Evolutionary conservation across 2,329 filamentous ascomycete genomes (phyloP).

Genomic region (Coleophoma eucalyptorum): DNA sequence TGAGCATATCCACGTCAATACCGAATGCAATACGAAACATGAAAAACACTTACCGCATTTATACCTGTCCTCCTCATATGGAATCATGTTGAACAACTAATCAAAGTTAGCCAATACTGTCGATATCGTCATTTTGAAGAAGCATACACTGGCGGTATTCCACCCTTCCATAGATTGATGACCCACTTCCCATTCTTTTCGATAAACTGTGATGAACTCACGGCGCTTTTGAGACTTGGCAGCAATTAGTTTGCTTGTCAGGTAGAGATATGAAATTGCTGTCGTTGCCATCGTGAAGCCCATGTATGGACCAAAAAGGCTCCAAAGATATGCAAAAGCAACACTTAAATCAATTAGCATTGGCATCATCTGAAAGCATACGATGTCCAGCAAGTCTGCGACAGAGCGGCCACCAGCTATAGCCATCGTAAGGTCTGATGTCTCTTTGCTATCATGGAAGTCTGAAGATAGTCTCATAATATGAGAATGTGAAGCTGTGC

Average conservation of each 20-base stretch:
- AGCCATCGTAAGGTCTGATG: constrained; percentile 60
- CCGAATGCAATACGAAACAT: constrained; percentile 22
- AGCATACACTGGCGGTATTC: constrained; percentile 32
- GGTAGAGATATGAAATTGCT: constrained; percentile 47
- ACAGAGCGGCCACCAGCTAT: constrained; percentile 61
- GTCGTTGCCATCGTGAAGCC: constrained; percentile 42
- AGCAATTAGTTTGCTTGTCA: constrained; percentile 34
- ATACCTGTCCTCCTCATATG: constrained; percentile 50
- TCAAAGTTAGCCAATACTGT: constrained; percentile 1
- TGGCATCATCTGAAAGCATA: constrained; percentile 57
- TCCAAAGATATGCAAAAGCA: constrained; percentile 57
- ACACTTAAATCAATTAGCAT: constrained; percentile 59
- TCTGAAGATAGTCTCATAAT: constrained; percentile 68
- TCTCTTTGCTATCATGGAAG: constrained; percentile 64
- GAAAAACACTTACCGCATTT: constrained; percentile 20
- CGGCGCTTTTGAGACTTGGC: constrained; percentile 27
- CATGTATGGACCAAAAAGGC: constrained; percentile 60
- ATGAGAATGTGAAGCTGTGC: constrained; percentile 59
- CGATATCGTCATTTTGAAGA: neutral
- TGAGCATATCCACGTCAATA: constrained; percentile 12
- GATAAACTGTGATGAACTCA: constrained; percentile 25
- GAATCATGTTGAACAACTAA: constrained; percentile 49
- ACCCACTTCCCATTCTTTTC: constrained; percentile 31
- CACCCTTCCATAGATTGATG: constrained; percentile 34
- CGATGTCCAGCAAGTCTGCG: constrained; percentile 53